A percentile compares a stretch with the other conserved stretches of the same genome.
Conservation (phyloP, 805 yeast species). For the Teunomyces gatunensis region DNA sequence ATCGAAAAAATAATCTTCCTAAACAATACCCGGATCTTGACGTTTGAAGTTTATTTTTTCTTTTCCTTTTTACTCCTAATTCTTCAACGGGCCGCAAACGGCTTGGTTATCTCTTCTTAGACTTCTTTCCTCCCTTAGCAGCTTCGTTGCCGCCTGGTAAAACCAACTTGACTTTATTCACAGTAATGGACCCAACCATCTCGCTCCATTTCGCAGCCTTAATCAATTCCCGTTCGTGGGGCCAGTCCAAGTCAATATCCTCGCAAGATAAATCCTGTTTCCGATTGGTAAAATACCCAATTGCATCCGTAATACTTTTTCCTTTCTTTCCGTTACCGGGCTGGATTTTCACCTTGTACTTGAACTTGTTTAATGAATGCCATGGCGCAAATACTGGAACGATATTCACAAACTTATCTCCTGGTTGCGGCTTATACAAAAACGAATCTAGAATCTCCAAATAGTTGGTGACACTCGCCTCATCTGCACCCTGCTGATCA, state of each 20-base stretch:
- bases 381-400: conserved; percentile 94
- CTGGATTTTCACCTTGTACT: conserved; percentile 79
- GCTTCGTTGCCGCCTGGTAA: conserved; percentile 47
- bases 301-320: conserved; percentile 70
- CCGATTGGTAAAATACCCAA: conserved; percentile 52
- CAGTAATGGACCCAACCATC: conserved; percentile 63
- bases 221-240: conserved; percentile 57
- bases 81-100: neutral
- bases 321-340: conserved; percentile 85
- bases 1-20: neutral
- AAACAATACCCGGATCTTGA: neutral
- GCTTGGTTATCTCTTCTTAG: conserved; percentile 4
- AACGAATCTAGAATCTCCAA: conserved; percentile 46
- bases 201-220: conserved; percentile 62
- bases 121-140: conserved; percentile 18
- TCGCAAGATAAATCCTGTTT: conserved; percentile 45
- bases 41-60: neutral
- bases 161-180: conserved; percentile 64
- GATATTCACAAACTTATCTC: conserved; percentile 58
- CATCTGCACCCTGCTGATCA: conserved; percentile 29
- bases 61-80: neutral
- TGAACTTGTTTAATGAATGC: conserved; percentile 68
- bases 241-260: conserved; percentile 65
- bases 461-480: conserved; percentile 28
- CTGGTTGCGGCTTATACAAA: conserved; percentile 41